phyloP scores from a whole-genome alignment of 805 yeast genomes.

The Kodamaea kakaduensis region DNA sequence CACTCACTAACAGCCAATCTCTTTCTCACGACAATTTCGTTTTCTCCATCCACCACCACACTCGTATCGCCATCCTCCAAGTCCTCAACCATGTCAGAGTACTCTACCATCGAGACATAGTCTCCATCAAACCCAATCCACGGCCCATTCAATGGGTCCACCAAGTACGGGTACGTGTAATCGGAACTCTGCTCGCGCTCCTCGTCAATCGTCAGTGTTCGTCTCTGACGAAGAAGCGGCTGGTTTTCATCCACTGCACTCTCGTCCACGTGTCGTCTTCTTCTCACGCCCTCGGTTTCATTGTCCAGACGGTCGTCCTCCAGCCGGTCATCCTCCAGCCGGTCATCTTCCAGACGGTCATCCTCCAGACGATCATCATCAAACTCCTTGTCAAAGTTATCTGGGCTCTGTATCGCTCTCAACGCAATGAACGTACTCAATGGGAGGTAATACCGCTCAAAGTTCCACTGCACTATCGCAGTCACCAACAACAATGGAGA shows the following conservation, averaged over 20 bases:
- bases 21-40: slow-evolving; percentile 23
- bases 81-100: slow-evolving; percentile 14
- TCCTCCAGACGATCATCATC: slow-evolving; percentile 29
- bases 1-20: slow-evolving; percentile 33
- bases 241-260: background rate
- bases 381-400: slow-evolving; percentile 38
- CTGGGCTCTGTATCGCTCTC: slow-evolving; percentile 49
- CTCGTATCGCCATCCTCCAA: slow-evolving; percentile 21
- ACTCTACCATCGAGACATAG: slow-evolving; percentile 39
- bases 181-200: slow-evolving; percentile 49
- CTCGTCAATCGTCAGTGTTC: slow-evolving; percentile 52
- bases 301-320: background rate
- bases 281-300: too few species aligned
- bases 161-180: slow-evolving; percentile 47
- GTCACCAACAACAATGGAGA: slow-evolving; percentile 49
- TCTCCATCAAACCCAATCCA: slow-evolving; percentile 57
- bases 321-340: background rate
- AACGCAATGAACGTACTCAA: slow-evolving; percentile 53
- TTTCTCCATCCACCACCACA: slow-evolving; percentile 16
- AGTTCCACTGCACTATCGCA: slow-evolving; percentile 43
- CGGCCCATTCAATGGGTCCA: slow-evolving; percentile 50
- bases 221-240: slow-evolving; percentile 21
- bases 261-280: background rate
- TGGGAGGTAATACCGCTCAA: slow-evolving; percentile 53
- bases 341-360: background rate